Percentiles rank a stretch among this genome's conserved stretches.
These are phyloP conservation scores for Delitschia confertaspora DNA, from an alignment of 495 filamentous ascomycete species.

Conservation along the genomic window DNA sequence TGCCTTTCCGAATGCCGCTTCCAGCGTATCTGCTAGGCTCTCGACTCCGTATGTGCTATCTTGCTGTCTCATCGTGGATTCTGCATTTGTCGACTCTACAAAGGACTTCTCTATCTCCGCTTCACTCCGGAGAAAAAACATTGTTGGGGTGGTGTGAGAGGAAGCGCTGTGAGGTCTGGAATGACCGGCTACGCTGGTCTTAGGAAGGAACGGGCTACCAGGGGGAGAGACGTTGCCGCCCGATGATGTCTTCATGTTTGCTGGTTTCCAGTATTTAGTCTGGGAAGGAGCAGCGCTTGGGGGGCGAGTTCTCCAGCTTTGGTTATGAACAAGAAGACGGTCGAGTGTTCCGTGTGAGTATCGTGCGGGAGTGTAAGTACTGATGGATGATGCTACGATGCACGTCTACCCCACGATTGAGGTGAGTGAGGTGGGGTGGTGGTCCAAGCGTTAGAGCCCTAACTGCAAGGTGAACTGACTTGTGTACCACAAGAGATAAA, in stretches of 20 bases:
- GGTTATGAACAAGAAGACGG: too few species aligned
- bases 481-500: too few species aligned
- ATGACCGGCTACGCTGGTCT: conserved; percentile 25
- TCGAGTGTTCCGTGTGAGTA: too few species aligned
- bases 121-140: conserved; percentile 36
- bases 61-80: conserved; percentile 4
- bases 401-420: neutral
- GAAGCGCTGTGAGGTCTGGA: conserved; percentile 13
- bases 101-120: conserved; percentile 30
- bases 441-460: too few species aligned
- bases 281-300: neutral
- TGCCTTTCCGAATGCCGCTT: conserved; percentile 25
- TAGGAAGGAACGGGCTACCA: conserved; percentile 18
- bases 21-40: conserved; percentile 51
- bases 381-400: conserved; percentile 1
- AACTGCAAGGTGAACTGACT: too few species aligned
- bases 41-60: conserved; percentile 48
- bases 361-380: too few species aligned
- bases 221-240: conserved; percentile 23
- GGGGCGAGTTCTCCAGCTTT: neutral
- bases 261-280: too few species aligned
- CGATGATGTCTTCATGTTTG: conserved; percentile 22
- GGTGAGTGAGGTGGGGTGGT: neutral
- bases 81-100: conserved; percentile 6
- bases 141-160: conserved; percentile 30